These are phyloP conservation scores for Skeletonema marinoi DNA, from an alignment of 108 stramenopile genomes.

Conservation along the genomic window DNA sequence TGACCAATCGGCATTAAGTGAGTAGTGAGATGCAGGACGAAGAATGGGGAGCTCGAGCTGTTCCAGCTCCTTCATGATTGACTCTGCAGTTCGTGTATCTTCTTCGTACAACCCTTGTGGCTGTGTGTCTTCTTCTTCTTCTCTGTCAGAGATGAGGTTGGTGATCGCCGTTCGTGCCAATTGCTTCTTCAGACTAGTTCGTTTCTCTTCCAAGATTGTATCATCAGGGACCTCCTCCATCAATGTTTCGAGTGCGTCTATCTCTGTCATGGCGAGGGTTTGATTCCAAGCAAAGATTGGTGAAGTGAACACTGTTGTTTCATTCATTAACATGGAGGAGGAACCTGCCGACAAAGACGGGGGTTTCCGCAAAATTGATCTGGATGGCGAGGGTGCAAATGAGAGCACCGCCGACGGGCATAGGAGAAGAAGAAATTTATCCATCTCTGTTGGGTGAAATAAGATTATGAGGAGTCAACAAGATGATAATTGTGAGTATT, in stretches of 20 bases:
- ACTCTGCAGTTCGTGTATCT: background rate
- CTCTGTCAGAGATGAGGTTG: background rate
- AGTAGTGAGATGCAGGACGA: background rate
- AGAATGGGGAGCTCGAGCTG: background rate
- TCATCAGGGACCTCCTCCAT: background rate
- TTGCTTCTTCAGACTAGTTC: background rate
- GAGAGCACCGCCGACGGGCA: background rate
- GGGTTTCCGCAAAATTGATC: background rate
- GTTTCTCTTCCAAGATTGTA: background rate
- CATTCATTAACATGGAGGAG: background rate
- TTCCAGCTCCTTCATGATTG: background rate
- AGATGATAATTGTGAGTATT: no score
- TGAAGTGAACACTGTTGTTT: background rate
- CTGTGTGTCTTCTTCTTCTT: background rate
- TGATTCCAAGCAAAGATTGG: background rate
- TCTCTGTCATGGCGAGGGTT: background rate
- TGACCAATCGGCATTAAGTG: background rate
- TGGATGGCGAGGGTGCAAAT: background rate
- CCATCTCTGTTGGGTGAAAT: no score
- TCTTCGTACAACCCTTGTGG: background rate
- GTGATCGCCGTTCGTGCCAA: background rate
- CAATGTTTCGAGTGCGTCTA: background rate
- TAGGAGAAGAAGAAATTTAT: no score
- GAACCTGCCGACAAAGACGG: background rate
- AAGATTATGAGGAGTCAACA: no score